Conservation (phyloP, 352 stramenopile genomes). For the Phytophthora tubulina region DNA sequence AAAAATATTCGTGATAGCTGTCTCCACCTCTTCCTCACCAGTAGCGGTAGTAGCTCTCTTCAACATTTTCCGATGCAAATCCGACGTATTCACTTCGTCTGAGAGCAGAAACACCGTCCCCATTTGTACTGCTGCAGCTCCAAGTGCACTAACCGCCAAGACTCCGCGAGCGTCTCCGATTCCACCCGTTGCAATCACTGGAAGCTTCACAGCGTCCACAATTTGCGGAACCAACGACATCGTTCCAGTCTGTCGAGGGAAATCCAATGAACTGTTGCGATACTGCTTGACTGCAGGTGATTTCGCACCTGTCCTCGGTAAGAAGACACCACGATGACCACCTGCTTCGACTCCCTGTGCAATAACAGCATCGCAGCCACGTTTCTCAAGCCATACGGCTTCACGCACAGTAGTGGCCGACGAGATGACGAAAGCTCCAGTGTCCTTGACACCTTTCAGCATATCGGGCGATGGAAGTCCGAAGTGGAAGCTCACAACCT, state of each 20-base stretch:
- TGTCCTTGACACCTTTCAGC: slow-evolving; percentile 48
- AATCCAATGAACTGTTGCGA: slow-evolving; percentile 39
- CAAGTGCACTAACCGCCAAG: slow-evolving; percentile 48
- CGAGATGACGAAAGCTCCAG: slow-evolving; percentile 53
- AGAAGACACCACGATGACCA: slow-evolving; percentile 65
- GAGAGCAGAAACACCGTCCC: slow-evolving; percentile 67
- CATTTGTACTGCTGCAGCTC: slow-evolving; percentile 68
- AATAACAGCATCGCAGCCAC: slow-evolving; percentile 59
- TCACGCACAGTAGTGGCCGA: slow-evolving; percentile 58
- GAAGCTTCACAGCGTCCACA: slow-evolving; percentile 44
- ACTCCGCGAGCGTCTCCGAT: slow-evolving; percentile 63
- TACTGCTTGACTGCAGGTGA: slow-evolving; percentile 10
- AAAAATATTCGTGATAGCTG: slow-evolving; percentile 45
- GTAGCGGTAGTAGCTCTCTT: slow-evolving; percentile 44
- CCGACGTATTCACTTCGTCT: slow-evolving; percentile 51
- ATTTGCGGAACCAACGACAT: slow-evolving; percentile 65
- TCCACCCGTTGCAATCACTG: slow-evolving; percentile 66
- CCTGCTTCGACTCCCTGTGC: slow-evolving; percentile 70
- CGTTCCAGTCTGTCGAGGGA: slow-evolving; percentile 45
- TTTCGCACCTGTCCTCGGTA: slow-evolving; percentile 25
- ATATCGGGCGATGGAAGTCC: slow-evolving; percentile 45
- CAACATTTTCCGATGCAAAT: slow-evolving; percentile 43
- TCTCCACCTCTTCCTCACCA: slow-evolving; percentile 26
- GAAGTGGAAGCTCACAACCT: slow-evolving; percentile 80
- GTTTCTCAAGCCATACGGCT: slow-evolving; percentile 36